Conservation (phyloP, 106 monocot genomes). For the Dendrobium huoshanense region DNA sequence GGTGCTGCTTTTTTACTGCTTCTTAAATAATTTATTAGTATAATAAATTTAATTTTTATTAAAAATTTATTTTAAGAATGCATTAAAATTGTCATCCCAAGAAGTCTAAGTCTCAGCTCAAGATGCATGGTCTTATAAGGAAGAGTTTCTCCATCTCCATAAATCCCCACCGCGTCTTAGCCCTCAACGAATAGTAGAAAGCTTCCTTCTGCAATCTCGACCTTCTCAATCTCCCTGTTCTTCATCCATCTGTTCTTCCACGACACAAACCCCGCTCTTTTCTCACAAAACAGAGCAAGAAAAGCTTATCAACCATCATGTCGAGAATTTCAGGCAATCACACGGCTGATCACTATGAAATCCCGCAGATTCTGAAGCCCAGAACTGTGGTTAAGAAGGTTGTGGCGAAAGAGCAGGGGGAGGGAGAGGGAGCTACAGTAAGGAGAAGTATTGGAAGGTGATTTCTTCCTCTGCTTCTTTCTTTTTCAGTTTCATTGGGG, state of each 20-base stretch:
- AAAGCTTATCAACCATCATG: neutral
- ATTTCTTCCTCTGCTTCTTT: neutral
- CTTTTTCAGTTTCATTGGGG: neutral
- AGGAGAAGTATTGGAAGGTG: conserved; percentile 81
- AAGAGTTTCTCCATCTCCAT: conserved; percentile 6
- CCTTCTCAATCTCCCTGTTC: neutral
- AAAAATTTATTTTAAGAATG: no score
- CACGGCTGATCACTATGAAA: neutral
- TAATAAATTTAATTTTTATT: no score
- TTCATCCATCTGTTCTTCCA: neutral
- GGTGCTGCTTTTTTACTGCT: no score
- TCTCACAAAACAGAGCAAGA: neutral
- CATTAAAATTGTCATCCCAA: neutral
- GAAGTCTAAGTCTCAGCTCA: neutral
- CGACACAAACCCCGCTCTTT: neutral
- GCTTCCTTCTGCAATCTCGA: neutral
- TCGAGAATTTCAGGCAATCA: neutral
- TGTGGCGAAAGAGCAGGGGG: conserved; percentile 55
- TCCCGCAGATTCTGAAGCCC: conserved; percentile 23
- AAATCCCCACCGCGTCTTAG: conserved; percentile 17
- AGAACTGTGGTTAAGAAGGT: conserved; percentile 52
- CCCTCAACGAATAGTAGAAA: conserved; percentile 8
- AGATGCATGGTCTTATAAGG: neutral
- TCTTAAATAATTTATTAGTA: no score
- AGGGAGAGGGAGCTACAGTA: conserved; percentile 69